Percentiles rank a stretch among this genome's conserved stretches.
Conservation (phyloP, 768 basidiomycete species). For the Cystobasidium onofrii region DNA sequence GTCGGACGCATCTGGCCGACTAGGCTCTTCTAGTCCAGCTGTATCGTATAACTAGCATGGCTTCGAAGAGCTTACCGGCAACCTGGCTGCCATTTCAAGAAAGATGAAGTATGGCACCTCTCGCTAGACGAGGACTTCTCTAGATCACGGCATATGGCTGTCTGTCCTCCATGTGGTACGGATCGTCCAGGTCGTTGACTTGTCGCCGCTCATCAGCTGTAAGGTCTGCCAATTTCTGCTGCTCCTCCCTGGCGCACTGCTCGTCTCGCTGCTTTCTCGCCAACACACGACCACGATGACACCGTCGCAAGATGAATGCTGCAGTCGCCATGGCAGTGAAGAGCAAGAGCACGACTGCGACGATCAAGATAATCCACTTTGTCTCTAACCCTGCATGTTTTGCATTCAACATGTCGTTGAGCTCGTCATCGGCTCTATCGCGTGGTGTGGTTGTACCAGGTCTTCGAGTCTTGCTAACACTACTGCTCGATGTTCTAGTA, state of each 20-base stretch:
- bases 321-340: slow-evolving; percentile 5
- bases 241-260: background rate
- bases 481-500: no score
- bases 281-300: background rate
- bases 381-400: background rate
- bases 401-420: background rate
- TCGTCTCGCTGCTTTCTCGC: background rate
- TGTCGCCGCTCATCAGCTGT: background rate
- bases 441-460: background rate
- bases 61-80: no score
- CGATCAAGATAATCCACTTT: slow-evolving; percentile 19
- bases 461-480: background rate
- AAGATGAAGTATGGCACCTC: no score
- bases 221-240: background rate
- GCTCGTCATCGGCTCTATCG: slow-evolving; percentile 5
- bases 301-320: background rate
- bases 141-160: background rate
- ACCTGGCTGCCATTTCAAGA: no score
- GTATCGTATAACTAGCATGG: no score
- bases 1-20: no score
- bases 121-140: no score
- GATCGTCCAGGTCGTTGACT: background rate
- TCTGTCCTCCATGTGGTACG: background rate
- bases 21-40: no score
- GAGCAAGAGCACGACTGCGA: background rate